Evolutionary conservation across 495 filamentous ascomycete species (phyloP), one percentile per base, ranked within the genome.

Genomic region (Mytilinidion resinicola): DNA sequence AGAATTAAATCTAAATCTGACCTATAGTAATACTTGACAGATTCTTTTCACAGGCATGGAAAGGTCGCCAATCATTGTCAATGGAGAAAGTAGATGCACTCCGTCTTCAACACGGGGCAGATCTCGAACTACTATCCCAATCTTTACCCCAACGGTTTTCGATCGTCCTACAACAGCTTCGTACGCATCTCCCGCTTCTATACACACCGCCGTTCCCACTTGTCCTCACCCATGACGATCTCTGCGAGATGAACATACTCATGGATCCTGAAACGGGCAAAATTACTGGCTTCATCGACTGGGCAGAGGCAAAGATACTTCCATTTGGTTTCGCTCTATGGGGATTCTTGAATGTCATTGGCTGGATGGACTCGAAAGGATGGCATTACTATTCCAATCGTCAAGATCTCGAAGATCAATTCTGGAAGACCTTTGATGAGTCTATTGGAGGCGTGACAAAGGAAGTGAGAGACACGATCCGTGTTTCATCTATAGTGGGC

Each of bases 251-350:
- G 50, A 80, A 78, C 67, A 69, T 79, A 19, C 59, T 79, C 7
- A 55, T 76, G 30, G 69, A 77, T 43, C 65, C 69, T 5, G 41
- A 64, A 59, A 73, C 64, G 4, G 73, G 74, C 21, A 44, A 67
- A 52, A 74, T 78, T 51, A 78, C 67, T 20, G 75, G 74, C 30
- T 67, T 76, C 54, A 56, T 80, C 36, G 76, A 80, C 67, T 78
- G 72, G 74, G 71, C 73, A 37, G 73, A 78, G 35, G 67, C 75
- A 36, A 73, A 57, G 20, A 67, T 77, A 56, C 64, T 67, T 6
- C 76, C 74, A 14, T 80, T 79, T 49, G 75, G 76, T 25, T 65
- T 76, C 15, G 62, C 75, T 15, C 69, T 80, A 34, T 78, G 60
- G 37, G 74, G 61, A 20, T 59, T 78, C 37, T 61, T 73, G 63